These are phyloP conservation scores for Hypoxylon sp. DNA, from an alignment of 2,329 filamentous ascomycete genomes.

Conservation along the genomic window DNA sequence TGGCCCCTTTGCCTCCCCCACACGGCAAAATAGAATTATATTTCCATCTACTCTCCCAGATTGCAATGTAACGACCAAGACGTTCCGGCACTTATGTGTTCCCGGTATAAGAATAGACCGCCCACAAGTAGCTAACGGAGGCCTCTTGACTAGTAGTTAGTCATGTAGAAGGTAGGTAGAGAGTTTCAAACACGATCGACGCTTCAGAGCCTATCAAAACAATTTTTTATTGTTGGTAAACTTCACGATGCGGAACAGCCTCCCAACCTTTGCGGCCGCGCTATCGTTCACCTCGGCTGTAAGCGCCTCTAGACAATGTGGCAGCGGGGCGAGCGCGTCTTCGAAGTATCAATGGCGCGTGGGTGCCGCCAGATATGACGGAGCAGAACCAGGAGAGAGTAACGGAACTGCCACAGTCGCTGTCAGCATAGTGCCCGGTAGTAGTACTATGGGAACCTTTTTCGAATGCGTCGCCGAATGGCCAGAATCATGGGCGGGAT, in stretches of 20 bases:
- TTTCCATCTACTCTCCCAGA: conserved; percentile 34
- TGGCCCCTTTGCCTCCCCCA: conserved; percentile 13
- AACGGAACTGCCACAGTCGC: conserved; percentile 51
- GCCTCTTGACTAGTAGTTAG: conserved; percentile 13
- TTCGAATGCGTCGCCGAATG: conserved; percentile 57
- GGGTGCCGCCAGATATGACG: conserved; percentile 53
- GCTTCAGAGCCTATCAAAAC: conserved; percentile 1
- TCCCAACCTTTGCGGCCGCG: conserved; percentile 35
- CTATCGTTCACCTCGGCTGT: conserved; percentile 32
- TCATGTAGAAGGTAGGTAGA: conserved; percentile 8
- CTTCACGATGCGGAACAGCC: conserved; percentile 42
- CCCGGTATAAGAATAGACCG: conserved; percentile 35
- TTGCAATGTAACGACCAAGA: conserved; percentile 39
- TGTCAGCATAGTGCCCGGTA: conserved; percentile 48
- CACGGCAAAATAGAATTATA: conserved; percentile 38
- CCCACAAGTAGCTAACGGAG: conserved; percentile 3
- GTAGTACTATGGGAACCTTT: conserved; percentile 45
- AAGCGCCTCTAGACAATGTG: conserved; percentile 50
- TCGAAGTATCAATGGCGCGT: conserved; percentile 50
- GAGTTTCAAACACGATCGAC: conserved; percentile 14
- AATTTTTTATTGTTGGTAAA: conserved; percentile 60
- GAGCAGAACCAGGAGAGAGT: conserved; percentile 45
- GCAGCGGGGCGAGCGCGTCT: conserved; percentile 28
- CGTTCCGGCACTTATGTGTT: conserved; percentile 30
- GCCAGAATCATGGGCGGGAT: conserved; percentile 55